These are phyloP conservation scores for Phaeophleospora eucalypticola DNA, from an alignment of 2,329 filamentous ascomycete genomes.

Conservation along the genomic window DNA sequence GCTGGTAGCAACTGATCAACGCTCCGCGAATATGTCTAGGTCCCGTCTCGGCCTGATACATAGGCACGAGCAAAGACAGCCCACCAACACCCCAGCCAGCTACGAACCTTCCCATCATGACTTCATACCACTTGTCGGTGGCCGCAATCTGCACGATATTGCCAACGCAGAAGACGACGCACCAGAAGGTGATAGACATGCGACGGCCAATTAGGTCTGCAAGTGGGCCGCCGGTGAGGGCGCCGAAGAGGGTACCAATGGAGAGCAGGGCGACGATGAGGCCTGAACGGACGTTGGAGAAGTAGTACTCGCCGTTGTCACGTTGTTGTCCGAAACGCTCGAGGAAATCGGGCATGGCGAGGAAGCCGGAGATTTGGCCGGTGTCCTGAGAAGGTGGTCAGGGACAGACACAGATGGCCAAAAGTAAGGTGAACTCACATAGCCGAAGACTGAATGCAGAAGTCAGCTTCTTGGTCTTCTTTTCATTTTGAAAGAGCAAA, in stretches of 20 bases:
- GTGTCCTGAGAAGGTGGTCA: conserved; percentile 41
- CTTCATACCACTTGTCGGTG: conserved; percentile 55
- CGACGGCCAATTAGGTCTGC: conserved; percentile 60
- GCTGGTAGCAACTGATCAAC: conserved; percentile 62
- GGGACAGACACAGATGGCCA: conserved; percentile 5
- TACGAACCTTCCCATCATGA: conserved; percentile 60
- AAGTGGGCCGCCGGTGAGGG: conserved; percentile 54
- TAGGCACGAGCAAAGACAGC: conserved; percentile 60
- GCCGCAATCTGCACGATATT: conserved; percentile 64
- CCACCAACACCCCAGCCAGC: conserved; percentile 63
- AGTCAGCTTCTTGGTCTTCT: too few relatives aligned
- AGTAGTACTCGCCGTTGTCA: conserved; percentile 31
- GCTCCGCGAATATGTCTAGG: conserved; percentile 62
- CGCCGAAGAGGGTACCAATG: conserved; percentile 57
- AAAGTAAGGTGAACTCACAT: conserved; percentile 9
- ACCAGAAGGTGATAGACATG: conserved; percentile 57
- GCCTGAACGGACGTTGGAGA: conserved; percentile 58
- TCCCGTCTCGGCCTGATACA: conserved; percentile 62
- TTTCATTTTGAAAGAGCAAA: neutral
- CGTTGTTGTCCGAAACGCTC: conserved; percentile 48
- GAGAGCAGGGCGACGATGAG: conserved; percentile 58
- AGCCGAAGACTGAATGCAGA: conserved; percentile 7
- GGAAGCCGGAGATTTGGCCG: conserved; percentile 60
- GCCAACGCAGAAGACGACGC: conserved; percentile 60
- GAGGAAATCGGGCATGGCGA: conserved; percentile 56